Evolutionary conservation across 176 grass and related monocot species (phyloP), one percentile per base, ranked within the genome.

Genomic region (Carex cristatella): DNA sequence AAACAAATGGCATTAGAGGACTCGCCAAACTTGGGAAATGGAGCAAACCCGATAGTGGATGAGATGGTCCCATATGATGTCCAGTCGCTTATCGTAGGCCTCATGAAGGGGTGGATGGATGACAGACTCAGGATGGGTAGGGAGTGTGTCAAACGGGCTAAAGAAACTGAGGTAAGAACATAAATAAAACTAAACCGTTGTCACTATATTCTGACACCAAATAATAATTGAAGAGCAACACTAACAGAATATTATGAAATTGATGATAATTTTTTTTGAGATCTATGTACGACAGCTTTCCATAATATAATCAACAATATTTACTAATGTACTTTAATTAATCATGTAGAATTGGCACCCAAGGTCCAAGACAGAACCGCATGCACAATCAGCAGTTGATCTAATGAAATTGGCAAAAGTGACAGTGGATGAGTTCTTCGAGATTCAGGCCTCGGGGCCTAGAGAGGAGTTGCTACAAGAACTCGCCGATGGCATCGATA

Each of bases 331-430:
- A 51, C 65, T 60, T 23, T 42, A 19, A 31, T 54, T 14, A 58
- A 49, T 86, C 18, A 10, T 61, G 32, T 55, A 90, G 91, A 91
- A 83, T 31, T 93, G 91, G 91, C 90, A 91, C 62, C 91, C 91
- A 1, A 94, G 80, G 83, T 92, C 93, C 16, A 95, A 92, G 68
- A 18, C 65, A 0, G 93, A 95, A 84, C 90, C 90, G 6, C 92
- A 92, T 33, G 93, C 90, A 2, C 79, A 95, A 38, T 95, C 89
- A 8, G 90, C 87, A 7, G 87, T 90, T 37, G 90, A 95, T 85
- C 87, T 95, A 48, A 89, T 92, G 90, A 92, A 89, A 83, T 61
- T 95, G 23, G 83, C 89, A 28, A 95, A 91, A 85, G 67, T 79
- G 67, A 95, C 87, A 1, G 85, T 88, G 67, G 93, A 95, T 3